Base-by-base conservation (phyloP, 495 filamentous ascomycete genomes). In the Venustampulla echinocandica region DNA sequence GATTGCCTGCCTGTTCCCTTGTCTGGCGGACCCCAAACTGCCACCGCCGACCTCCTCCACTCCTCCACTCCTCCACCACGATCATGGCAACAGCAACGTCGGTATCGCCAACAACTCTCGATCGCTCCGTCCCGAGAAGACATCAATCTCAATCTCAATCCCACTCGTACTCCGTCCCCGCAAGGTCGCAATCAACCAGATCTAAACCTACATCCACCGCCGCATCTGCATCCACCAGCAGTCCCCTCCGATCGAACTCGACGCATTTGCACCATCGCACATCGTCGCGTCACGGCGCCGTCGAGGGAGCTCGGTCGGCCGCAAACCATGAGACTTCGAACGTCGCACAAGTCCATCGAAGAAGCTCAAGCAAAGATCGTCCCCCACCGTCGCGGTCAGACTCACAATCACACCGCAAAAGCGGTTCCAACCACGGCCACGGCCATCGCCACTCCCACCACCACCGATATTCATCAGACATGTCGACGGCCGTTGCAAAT, bases 321-420 rank as follows among this genome's bases (percentile, higher is more conserved):
- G 50, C 59, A 35, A 61, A 69, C 55, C 64, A 71, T 61, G 68
- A 69, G 53, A 67, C 62, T 37, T 56, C 62, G 27, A 62, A 61
- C 53, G 54, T 68, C 59, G 58, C 58, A 33, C 59, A 63, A 36
- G 54, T 64, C 49, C 49, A 60, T 47, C 61, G 66, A 48, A 63
- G 60, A 61, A 64, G 55, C 55, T 61, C 64, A 30, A 57, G 62
- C 52, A 65, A 55, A 59, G 67, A 69, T 52, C 58, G 54, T 19
- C 63, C 64, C 49, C 59, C 59, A 38, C 55, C 54, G 33, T 57
- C 54, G 30, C 27, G 52, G 15, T 13, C 42, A 18, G 52, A 55
- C 20, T 40, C 52, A 37, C 7, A 30, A n/a, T 30, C 27, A 7
- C 7, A n/a, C 27, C 7, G 27, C 27, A 30, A n/a, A 30, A n/a